Base-by-base conservation (phyloP, 2,329 filamentous ascomycete genomes). In the Sporothrix inflata region DNA sequence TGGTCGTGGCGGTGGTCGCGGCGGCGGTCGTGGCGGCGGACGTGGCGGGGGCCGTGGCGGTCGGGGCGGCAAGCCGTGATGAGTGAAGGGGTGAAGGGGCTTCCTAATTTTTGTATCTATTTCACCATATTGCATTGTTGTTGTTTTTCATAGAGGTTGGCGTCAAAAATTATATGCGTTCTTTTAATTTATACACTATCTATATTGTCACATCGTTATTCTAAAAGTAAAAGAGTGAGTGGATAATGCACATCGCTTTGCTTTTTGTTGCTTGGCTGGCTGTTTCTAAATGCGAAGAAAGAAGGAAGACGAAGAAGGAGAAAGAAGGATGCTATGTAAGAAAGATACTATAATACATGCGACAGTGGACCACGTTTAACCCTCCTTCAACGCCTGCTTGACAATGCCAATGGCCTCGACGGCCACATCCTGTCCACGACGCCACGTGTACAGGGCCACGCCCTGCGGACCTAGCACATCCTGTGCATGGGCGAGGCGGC, bases 401-500 rank as follows among this genome's bases (percentile, higher is more conserved):
- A 94, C 88, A 72, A 94, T 85, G 16, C 85, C 87, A 70, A 90
- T 84, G 2, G 91, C 90, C 79, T 92, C 90, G 0, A 84, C 84
- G 71, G 88, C 84, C 8, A 93, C 91, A 82, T 96, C 93, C 38
- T 85, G 84, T 0, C 93, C 93, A 12, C 86, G 87, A 55, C 91
- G 85, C 93, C 93, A 96, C 24, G 87, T 93, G 74, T 92, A 88
- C 47, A 96, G 79, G 75, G 86, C 82, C 0, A 96, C 91, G 4
- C 91, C 91, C 51, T 89, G 83, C 5, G 84, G 82, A n/a, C 88
- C 87, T 11, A 95, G 84, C 51, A 83, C 80, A 55, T 84, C 83
- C 74, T 91, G 89, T 3, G 92, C 92, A 60, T 88, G 83, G 55
- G 86, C 86, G 82, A 92, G 88, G 53, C 93, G 83, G 71, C 90